phyloP scores from a whole-genome alignment of 169 alveolate genomes.

The Plasmodium inui region DNA sequence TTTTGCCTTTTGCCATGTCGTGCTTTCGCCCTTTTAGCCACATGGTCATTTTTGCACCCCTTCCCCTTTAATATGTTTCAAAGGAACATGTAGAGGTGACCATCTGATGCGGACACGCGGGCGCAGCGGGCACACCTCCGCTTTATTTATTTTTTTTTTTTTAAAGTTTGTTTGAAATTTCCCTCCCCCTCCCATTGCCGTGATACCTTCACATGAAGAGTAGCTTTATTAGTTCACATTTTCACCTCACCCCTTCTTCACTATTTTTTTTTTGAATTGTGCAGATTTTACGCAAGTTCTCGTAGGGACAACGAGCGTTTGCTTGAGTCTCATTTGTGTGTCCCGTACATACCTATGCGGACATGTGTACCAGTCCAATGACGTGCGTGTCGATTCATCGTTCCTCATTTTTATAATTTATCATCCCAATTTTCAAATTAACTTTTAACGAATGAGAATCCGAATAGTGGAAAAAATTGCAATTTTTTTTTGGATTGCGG shows the following conservation, averaged over 20 bases:
- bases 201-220: not conserved
- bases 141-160: not conserved
- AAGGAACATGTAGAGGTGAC: not conserved
- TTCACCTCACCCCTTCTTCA: not conserved
- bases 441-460: not conserved
- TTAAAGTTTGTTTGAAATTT: not conserved
- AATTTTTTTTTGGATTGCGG: not conserved
- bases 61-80: not conserved
- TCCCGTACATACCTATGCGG: not conserved
- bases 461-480: not conserved
- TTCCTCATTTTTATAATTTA: not conserved
- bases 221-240: not conserved
- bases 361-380: not conserved
- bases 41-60: not conserved
- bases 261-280: not conserved
- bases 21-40: not conserved
- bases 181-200: not conserved
- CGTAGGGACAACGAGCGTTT: not conserved
- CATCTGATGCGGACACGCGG: not conserved
- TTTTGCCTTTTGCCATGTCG: not conserved
- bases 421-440: not conserved
- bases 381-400: not conserved
- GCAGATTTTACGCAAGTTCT: not conserved
- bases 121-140: not conserved
- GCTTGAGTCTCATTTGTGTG: not conserved